Percentiles rank a stretch among this genome's conserved stretches.
Evolutionary conservation across 1,284 basidiomycete species (phyloP).

Genomic region (Rhodotorula mucilaginosa): DNA sequence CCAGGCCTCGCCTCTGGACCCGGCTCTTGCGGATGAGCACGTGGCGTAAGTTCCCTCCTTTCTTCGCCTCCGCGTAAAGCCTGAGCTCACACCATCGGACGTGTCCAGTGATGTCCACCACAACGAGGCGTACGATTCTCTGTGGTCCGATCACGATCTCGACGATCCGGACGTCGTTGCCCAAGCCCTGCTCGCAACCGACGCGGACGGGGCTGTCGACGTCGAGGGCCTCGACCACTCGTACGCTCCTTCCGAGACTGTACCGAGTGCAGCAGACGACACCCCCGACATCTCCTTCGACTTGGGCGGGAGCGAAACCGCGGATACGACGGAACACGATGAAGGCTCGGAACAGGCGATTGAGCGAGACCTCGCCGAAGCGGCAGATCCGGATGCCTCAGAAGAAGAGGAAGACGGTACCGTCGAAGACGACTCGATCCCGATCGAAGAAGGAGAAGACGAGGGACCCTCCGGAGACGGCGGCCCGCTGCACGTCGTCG

Average conservation of each 20-base stretch:
- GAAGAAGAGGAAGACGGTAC: not conserved
- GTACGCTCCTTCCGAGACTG: not conserved
- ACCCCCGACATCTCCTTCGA: no score
- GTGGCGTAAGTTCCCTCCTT: slow-evolving; percentile 14
- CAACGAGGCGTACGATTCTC: not conserved
- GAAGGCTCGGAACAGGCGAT: not conserved
- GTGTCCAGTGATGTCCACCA: not conserved
- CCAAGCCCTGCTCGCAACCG: not conserved
- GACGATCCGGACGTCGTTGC: not conserved
- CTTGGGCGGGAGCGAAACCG: not conserved
- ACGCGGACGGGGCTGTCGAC: not conserved
- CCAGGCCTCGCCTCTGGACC: not conserved
- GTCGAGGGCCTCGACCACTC: no score
- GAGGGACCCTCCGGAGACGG: not conserved
- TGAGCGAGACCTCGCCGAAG: not conserved
- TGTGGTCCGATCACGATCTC: not conserved
- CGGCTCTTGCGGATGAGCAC: slow-evolving; percentile 8
- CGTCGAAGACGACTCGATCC: slow-evolving; percentile 56
- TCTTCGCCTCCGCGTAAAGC: not conserved
- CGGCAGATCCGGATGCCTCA: not conserved
- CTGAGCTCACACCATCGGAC: not conserved
- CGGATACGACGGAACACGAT: not conserved
- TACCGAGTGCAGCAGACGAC: not conserved
- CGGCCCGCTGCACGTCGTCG: slow-evolving; percentile 47
- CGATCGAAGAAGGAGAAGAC: slow-evolving; percentile 44